Base-by-base conservation (phyloP, 345 rosid species). In the Pugionium dolabratum region DNA sequence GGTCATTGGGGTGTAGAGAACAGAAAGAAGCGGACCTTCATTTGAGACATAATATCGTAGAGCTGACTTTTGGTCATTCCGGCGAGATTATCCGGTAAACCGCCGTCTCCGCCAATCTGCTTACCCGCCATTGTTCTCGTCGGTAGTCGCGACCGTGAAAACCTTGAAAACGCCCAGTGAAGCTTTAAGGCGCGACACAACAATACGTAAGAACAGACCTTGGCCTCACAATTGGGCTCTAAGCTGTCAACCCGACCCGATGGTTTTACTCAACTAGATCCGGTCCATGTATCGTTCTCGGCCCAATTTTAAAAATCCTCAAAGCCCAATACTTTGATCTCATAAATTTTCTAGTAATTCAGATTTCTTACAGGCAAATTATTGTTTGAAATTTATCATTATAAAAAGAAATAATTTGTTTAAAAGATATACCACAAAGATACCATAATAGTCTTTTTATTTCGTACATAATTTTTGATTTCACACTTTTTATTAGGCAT, bases 21-120 rank as follows among this genome's bases (percentile, higher is more conserved):
- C 36, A 63, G 33, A 5, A 33, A 60, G 76, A 54, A 33, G 39
- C 5, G 40, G 51, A 57, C 92, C 95, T 88, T 93, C 98, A 94
- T 94, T 66, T 88, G 92, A 39, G 83, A 84, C 99, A 90, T 85
- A 32, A 94, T 94, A 7, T 88, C 97, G 64, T 94, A 86, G 48
- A 88, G 99, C 76, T 90, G 93, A 76, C 78, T 90, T 84, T 90
- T 94, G 1, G 97, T 88, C 96, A 90, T 86, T 6, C 96, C 96
- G 67, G 97, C 88, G 25, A 90, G 75, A 78, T 78, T 86, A 69
- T 80, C 79, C 60, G 95, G 74, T 37, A 85, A 68, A 9, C 85
- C 86, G 2, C 85, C 88, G 2, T 88, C 97, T 48, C 92, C 95
- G 80, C 79, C 31, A 33, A 78, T 39, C 54, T 84, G 77, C 81